Evolutionary conservation across 345 rosid genomes (phyloP).

Genomic region (Salix exigua): DNA sequence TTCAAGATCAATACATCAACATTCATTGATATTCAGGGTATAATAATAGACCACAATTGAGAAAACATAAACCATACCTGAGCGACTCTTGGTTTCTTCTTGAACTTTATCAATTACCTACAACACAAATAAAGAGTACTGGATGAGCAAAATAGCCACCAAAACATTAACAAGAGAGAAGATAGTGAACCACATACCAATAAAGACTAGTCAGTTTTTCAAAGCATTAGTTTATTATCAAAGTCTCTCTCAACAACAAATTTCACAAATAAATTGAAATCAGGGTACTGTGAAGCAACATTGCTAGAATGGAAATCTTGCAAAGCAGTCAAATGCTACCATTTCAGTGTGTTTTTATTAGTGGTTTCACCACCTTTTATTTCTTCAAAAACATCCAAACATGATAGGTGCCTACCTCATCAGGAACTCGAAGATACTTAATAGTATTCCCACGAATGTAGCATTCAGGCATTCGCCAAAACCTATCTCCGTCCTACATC

Average conservation of each 20-base stretch:
- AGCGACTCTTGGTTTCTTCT: constrained; percentile 70
- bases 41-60: neutral
- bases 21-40: neutral
- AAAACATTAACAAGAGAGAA: neutral
- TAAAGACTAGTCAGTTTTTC: neutral
- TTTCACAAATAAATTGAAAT: neutral
- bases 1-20: neutral
- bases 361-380: neutral
- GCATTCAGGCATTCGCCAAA: constrained; percentile 99
- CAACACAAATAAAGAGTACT: constrained; percentile 17
- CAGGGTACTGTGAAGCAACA: neutral
- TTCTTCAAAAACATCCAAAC: too few species aligned
- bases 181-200: neutral
- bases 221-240: neutral
- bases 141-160: constrained; percentile 5
- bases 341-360: neutral
- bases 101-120: constrained; percentile 87
- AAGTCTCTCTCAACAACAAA: neutral
- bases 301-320: neutral
- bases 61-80: constrained; percentile 37
- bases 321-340: neutral
- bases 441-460: constrained; percentile 98
- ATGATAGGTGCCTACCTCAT: constrained; percentile 79
- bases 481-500: constrained; percentile 90
- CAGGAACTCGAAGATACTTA: constrained; percentile 97